These are phyloP conservation scores for Hanseniaspora nectarophila DNA, from an alignment of 805 yeast species.

Conservation along the genomic window DNA sequence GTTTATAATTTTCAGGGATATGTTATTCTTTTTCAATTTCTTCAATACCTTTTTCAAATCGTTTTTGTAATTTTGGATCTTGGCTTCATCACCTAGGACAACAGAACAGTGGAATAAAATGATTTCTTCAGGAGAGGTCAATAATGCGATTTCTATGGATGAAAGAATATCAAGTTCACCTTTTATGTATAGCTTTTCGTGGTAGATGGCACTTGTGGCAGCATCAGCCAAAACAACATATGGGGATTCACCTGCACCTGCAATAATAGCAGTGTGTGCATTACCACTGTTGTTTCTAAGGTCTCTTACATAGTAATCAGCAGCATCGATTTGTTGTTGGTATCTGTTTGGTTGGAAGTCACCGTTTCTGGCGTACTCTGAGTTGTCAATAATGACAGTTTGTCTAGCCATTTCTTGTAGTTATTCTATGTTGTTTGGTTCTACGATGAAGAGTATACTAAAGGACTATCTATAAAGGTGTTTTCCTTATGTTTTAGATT, in stretches of 20 bases:
- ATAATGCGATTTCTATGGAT: slow-evolving; percentile 83
- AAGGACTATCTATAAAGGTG: neutral
- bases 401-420: slow-evolving; percentile 42
- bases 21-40: slow-evolving; percentile 82
- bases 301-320: slow-evolving; percentile 71
- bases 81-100: slow-evolving; percentile 33
- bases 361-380: slow-evolving; percentile 92
- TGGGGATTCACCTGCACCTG: slow-evolving; percentile 78
- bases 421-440: neutral
- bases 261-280: slow-evolving; percentile 80
- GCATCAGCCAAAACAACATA: slow-evolving; percentile 50
- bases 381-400: slow-evolving; percentile 89
- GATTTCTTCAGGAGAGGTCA: slow-evolving; percentile 81
- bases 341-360: slow-evolving; percentile 80
- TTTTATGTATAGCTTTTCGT: slow-evolving; percentile 36
- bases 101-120: slow-evolving; percentile 86
- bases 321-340: slow-evolving; percentile 85
- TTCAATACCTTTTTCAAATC: slow-evolving; percentile 68
- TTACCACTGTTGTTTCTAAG: slow-evolving; percentile 87
- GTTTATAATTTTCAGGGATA: slow-evolving; percentile 79
- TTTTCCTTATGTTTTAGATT: no score
- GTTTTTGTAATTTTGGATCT: slow-evolving; percentile 30
- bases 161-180: slow-evolving; percentile 62
- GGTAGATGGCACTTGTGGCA: slow-evolving; percentile 13
- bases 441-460: no score